Evolutionary conservation across 768 basidiomycete species (phyloP), one percentile per base, ranked within the genome.

Genomic region (Mycena vitilis): DNA sequence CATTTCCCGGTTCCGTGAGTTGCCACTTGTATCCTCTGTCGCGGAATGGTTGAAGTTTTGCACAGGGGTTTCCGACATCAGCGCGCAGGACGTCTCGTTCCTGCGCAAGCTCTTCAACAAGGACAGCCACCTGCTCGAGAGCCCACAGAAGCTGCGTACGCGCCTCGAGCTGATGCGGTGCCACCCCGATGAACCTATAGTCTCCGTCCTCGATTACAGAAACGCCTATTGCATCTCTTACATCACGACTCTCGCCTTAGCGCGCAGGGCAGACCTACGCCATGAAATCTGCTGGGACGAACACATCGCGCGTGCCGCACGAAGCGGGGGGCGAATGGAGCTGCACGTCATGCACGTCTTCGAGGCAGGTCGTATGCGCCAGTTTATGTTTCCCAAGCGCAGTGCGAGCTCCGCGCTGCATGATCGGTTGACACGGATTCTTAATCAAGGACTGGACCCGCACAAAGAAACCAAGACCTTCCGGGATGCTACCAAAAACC

Each of bases 321-420:
- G 36, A 4, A 60, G 58, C 20, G 45, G 47, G 10, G 58, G 58
- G 20, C 45, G 58, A 30, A 60, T 60, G 58, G 45, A 60, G 20
- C 44, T 60, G 58, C 47, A 60, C n/a, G n/a, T 60, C 20, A 36
- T 60, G 58, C 11, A 1, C 9, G 16, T 60, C 7, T n/a, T 20
- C 20, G 58, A 60, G 16, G 58, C 45, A 8, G 20, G 37, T 5
- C 18, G 18, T 3, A 13, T 13, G 34, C 45, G 34, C 16, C 58
- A 18, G 6, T 18, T 30, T 34, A 60, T 60, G 58, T 60, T 60
- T 22, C 16, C 45, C n/a, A 20, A 0, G 58, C 45, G 58, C n/a
- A n/a, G 34, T 18, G 7, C 10, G 11, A 10, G 18, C n/a, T 22
- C 58, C 15, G 18, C n/a, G 4, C 11, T 47, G 45, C 8, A 20